Evolutionary conservation across 768 basidiomycete species (phyloP), one percentile per base, ranked within the genome.

Genomic region (Termitomyces sp.): DNA sequence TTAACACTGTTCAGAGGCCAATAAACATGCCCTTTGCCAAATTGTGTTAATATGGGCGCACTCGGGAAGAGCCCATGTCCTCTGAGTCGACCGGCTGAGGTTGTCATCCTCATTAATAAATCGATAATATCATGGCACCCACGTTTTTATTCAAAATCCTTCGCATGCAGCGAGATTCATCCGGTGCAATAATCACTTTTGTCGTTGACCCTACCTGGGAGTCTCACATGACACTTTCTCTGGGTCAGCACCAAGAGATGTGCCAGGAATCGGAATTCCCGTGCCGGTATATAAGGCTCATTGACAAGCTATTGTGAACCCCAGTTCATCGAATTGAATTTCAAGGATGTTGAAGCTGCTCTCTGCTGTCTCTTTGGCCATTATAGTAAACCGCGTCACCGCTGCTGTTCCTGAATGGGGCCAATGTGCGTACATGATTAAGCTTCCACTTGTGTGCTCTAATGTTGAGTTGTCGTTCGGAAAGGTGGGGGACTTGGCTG

Each of bases 401-500:
- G 69, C 68, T 14, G 66, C 68, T 14, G 67, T 68, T n/a, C 65
- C 66, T 19, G 69, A 71, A 23, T 76, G 68, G 66, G 71, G 71
- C 35, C 73, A 73, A 65, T 76, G 73, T 73, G 32, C 44, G 68
- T 63, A 9, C 16, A 44, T 39, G 2, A 11, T 34, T 34, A 50
- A 34, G 14, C 19, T 40, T 50, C 16, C 28, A 23, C 16, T 12
- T 10, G 3, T 2, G 23, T 23, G 17, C 51, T 17, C 53, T 30
- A 8, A 57, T 17, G 19, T 28, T 25, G n/a, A 51, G n/a, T 10
- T 11, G 10, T 39, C 8, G 9, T 25, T 7, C 39, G 37, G 14
- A 5, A 42, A 70, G 67, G 68, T 56, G 67, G 67, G 25, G 71
- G 72, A 19, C 70, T 68, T 25, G 65, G 65, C 37, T 73, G 65